phyloP scores from a whole-genome alignment of 148 eudicot genomes.

The Cornus controversa region DNA sequence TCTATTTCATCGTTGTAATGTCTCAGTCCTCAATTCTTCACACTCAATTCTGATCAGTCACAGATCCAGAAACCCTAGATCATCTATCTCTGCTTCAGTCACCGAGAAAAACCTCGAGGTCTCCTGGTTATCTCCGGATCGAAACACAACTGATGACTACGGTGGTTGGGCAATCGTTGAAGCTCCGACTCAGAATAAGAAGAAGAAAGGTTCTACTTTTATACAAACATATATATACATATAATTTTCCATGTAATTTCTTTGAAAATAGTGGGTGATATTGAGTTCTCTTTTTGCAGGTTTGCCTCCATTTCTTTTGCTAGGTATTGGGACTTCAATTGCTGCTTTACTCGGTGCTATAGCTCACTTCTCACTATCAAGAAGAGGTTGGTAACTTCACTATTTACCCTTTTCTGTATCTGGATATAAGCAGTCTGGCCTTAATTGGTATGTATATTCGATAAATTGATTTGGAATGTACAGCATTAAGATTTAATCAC shows the following conservation, averaged over 20 bases:
- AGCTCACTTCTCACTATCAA: conserved; percentile 38
- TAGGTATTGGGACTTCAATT: conserved; percentile 65
- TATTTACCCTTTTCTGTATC: not conserved
- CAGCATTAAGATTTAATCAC: not conserved
- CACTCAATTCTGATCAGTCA: conserved; percentile 13
- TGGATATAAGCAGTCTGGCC: not conserved
- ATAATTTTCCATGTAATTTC: not conserved
- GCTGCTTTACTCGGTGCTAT: conserved; percentile 46
- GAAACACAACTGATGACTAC: conserved; percentile 31
- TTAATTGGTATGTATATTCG: not conserved
- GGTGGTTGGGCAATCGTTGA: conserved; percentile 71
- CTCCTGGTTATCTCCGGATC: conserved; percentile 49
- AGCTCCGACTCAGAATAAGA: conserved; percentile 23
- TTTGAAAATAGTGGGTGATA: not conserved
- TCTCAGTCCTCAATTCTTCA: not conserved
- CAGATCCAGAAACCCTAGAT: conserved; percentile 19
- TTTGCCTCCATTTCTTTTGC: conserved; percentile 39
- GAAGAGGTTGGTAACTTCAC: conserved; percentile 44
- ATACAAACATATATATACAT: not conserved
- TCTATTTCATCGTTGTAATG: not conserved
- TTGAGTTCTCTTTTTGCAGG: conserved; percentile 33
- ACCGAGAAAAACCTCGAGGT: conserved; percentile 22
- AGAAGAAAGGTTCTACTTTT: conserved; percentile 37
- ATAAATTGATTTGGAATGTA: not conserved
- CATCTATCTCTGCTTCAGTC: conserved; percentile 33